These are phyloP conservation scores for Calonectria montana DNA, from an alignment of 2,329 filamentous ascomycete genomes.

Conservation along the genomic window DNA sequence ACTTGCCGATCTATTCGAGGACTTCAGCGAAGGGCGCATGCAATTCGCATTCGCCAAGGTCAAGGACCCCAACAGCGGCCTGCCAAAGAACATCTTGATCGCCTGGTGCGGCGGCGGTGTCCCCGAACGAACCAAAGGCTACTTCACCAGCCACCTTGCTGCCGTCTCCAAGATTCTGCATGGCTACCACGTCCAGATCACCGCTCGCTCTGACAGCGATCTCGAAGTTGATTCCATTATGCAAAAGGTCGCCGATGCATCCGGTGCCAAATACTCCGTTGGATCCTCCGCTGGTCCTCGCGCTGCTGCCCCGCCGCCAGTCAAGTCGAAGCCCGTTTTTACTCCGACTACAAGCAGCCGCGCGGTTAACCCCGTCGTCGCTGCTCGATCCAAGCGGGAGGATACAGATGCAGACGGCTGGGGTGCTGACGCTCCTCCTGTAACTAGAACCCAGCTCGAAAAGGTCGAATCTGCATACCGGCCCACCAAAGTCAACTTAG, in stretches of 20 bases:
- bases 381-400: constrained; percentile 71
- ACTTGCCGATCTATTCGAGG: constrained; percentile 88
- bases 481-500: constrained; percentile 95
- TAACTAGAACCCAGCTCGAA: constrained; percentile 87
- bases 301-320: constrained; percentile 71
- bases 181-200: constrained; percentile 98
- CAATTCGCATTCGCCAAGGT: constrained; percentile 98
- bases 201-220: constrained; percentile 90
- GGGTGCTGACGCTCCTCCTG: constrained; percentile 92
- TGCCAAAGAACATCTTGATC: constrained; percentile 93
- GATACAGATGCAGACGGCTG: constrained; percentile 87
- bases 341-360: constrained; percentile 74
- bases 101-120: constrained; percentile 98
- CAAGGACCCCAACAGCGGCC: constrained; percentile 89
- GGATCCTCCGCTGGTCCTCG: constrained; percentile 68
- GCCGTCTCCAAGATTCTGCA: constrained; percentile 93
- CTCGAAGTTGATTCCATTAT: constrained; percentile 89
- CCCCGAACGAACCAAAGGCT: constrained; percentile 97
- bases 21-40: constrained; percentile 95
- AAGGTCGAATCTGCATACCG: constrained; percentile 94
- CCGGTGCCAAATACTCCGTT: constrained; percentile 91
- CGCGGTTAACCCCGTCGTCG: constrained; percentile 72
- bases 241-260: constrained; percentile 93
- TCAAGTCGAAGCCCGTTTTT: constrained; percentile 91
- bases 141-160: constrained; percentile 94